Conservation (phyloP, 31 red algal genomes). For the Bonnemaisonia californica region DNA sequence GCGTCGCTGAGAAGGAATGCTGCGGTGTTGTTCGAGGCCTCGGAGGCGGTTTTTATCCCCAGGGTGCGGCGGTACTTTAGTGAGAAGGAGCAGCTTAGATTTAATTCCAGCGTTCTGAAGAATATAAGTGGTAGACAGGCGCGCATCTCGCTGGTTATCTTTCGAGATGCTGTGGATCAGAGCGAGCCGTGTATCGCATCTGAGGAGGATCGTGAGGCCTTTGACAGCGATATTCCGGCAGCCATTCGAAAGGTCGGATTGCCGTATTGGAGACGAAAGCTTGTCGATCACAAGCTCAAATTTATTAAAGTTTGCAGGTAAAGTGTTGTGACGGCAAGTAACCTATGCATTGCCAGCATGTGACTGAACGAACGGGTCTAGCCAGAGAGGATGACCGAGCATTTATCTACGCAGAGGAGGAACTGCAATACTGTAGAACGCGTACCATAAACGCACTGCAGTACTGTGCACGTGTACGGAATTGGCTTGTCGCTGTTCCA, state of each 20-base stretch:
- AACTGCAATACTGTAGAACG: too few species aligned
- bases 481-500: too few species aligned
- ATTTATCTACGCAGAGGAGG: too few species aligned
- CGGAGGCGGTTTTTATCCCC: conserved; percentile 50
- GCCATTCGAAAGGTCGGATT: conserved; percentile 43
- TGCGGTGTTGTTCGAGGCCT: conserved; percentile 25
- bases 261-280: conserved; percentile 51
- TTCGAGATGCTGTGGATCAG: conserved; percentile 42
- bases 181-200: conserved; percentile 29
- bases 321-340: too few species aligned
- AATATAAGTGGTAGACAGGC: conserved; percentile 51
- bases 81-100: conserved; percentile 36
- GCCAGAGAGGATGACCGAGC: too few species aligned
- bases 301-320: not conserved
- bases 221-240: conserved; percentile 46
- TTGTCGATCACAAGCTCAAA: conserved; percentile 36
- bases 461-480: too few species aligned
- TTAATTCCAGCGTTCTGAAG: conserved; percentile 40
- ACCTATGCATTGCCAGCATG: too few species aligned
- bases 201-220: conserved; percentile 22
- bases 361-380: too few species aligned
- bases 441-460: too few species aligned
- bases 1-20: conserved; percentile 26
- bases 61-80: conserved; percentile 19
- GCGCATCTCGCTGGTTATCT: conserved; percentile 53